Evolutionary conservation across 2,329 filamentous ascomycete species (phyloP), one percentile per base, ranked within the genome.

Genomic region (Tolypocladium paradoxum): DNA sequence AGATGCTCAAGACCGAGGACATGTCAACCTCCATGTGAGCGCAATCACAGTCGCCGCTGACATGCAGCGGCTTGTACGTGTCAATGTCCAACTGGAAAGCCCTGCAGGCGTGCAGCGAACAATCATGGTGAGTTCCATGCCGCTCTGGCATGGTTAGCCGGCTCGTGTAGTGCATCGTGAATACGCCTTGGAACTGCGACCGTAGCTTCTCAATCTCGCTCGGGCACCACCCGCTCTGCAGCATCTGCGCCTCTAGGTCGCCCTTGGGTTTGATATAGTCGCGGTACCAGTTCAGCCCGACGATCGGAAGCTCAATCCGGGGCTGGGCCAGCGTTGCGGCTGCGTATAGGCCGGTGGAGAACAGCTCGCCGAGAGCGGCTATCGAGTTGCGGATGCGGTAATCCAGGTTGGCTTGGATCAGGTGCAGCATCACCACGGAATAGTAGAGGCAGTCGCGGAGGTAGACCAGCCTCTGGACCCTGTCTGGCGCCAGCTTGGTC

Each of bases 191-290:
- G 8, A 57, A 64, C 24, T 57, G 60, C 7, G 50, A 55, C 18
- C 57, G 57, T 12, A 61, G 61, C 58, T 61, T 64, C 33, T 60
- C 60, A 18, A 68, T 58, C 54, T 68, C 65, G 40, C 66, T 68
- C 1, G 55, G 58, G 49, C 66, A 69, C 67, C 67, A 69, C 1
- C 66, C 66, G 31, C 54, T 47, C 6, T 51, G 40, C 20, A 62
- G 53, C 65, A 69, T 68, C 24, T 55, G 56, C 9, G 27, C 45
- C 50, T 65, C 61, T 1, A 64, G 54, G 5, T 50, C 47, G 2
- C 60, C 53, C 6, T 59, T 58, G 0, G 43, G 48, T 0, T 36
- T 40, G 3, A 64, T 40, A 35, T 60, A 62, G 22, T 57, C 47
- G 12, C 54, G 52, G 48, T 53, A 48, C 58, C 61, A 63, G 54